Conservation (phyloP, 2,329 filamentous ascomycete species). For the Ramichloridium luteum region DNA sequence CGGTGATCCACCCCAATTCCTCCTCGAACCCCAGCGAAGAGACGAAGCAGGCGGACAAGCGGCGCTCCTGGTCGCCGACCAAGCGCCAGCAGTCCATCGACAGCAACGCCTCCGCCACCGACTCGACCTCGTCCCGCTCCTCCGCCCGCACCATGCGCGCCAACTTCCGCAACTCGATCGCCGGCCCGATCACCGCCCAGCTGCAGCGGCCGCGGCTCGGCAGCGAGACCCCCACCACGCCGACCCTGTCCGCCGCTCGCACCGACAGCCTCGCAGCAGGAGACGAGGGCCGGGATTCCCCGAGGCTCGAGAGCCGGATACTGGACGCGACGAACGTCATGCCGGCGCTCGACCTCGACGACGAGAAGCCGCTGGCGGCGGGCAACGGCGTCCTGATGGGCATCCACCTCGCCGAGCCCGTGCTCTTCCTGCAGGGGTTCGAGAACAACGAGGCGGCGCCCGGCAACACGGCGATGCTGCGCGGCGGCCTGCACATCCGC, state of each 20-base stretch:
- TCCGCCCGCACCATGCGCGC: conserved; percentile 7
- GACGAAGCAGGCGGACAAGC: conserved; percentile 15
- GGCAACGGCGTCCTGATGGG: conserved; percentile 64
- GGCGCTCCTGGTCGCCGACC: conserved; percentile 21
- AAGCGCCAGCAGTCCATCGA: conserved; percentile 14
- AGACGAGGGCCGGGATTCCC: conserved; percentile 7
- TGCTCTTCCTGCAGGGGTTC: conserved; percentile 67
- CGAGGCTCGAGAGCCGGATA: conserved; percentile 11
- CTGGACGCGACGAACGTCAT: conserved; percentile 16
- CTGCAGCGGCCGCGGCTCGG: conserved; percentile 30
- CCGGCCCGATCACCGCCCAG: conserved; percentile 27
- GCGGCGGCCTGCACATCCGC: conserved; percentile 70
- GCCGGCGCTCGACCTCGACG: conserved; percentile 23
- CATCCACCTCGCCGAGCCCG: conserved; percentile 66
- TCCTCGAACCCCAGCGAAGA: conserved; percentile 3
- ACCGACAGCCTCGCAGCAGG: no score
- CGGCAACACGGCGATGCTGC: conserved; percentile 65
- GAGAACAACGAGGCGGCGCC: conserved; percentile 54
- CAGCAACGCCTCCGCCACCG: conserved; percentile 1
- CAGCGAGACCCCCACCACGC: conserved; percentile 28
- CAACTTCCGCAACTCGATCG: conserved; percentile 28
- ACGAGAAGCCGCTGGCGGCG: conserved; percentile 61
- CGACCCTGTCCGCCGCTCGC: conserved; percentile 12
- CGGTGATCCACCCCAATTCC: conserved; percentile 26
- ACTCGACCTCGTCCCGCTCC: conserved; percentile 2